phyloP scores from a whole-genome alignment of 2,329 filamentous ascomycete species.

The Ophiostoma tasmaniense region DNA sequence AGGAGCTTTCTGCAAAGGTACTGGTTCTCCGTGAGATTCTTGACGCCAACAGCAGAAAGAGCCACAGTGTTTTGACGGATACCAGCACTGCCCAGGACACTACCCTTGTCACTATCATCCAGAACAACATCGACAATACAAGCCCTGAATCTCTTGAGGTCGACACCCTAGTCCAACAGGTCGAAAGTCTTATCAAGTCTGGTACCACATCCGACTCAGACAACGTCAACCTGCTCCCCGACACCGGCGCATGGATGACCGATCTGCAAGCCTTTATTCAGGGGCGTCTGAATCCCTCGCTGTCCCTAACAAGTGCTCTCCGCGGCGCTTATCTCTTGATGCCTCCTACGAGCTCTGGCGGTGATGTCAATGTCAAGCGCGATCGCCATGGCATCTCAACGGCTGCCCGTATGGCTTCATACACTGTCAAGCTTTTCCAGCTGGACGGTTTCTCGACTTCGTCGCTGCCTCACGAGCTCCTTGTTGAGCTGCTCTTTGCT shows the following conservation, averaged over 20 bases:
- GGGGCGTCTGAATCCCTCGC: constrained; percentile 47
- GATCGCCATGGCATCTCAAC: constrained; percentile 65
- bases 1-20: constrained; percentile 33
- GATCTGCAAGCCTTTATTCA: constrained; percentile 51
- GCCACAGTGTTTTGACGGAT: constrained; percentile 35
- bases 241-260: constrained; percentile 53
- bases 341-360: constrained; percentile 14
- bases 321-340: constrained; percentile 60
- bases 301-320: constrained; percentile 66
- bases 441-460: constrained; percentile 31
- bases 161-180: constrained; percentile 45
- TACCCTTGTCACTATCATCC: constrained; percentile 40
- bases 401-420: constrained; percentile 67
- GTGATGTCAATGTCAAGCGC: constrained; percentile 33
- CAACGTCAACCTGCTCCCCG: constrained; percentile 52
- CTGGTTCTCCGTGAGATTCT: constrained; percentile 37
- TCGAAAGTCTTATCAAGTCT: constrained; percentile 30
- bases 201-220: constrained; percentile 16
- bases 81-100: constrained; percentile 30
- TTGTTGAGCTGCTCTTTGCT: constrained; percentile 44
- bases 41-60: constrained; percentile 29
- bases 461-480: constrained; percentile 33
- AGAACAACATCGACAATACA: constrained; percentile 45
- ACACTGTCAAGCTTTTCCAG: constrained; percentile 51
- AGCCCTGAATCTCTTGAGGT: constrained; percentile 43